Evolutionary conservation across 495 filamentous ascomycete genomes (phyloP).

Genomic region (Aspergillus steynii): DNA sequence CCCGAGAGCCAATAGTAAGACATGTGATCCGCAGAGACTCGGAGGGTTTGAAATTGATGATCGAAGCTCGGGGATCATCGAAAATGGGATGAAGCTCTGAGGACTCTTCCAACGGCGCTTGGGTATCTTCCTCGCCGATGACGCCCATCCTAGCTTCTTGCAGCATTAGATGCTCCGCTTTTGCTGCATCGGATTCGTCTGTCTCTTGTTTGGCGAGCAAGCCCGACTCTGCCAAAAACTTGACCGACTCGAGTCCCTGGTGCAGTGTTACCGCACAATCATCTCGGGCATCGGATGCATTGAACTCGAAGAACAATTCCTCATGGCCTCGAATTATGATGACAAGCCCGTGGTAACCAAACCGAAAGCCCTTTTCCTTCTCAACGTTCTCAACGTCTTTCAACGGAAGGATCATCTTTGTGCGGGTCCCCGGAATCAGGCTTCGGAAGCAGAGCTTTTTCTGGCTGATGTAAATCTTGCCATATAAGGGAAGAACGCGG

Average conservation of each 20-base stretch:
- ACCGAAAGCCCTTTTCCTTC: slow-evolving; percentile 92
- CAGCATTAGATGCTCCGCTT: slow-evolving; percentile 78
- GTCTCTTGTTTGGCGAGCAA: slow-evolving; percentile 68
- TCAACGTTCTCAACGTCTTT: slow-evolving; percentile 92
- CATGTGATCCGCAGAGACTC: slow-evolving; percentile 86
- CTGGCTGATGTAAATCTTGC: slow-evolving; percentile 93
- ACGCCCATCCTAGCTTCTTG: slow-evolving; percentile 72
- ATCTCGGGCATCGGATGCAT: slow-evolving; percentile 71
- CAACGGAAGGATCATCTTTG: slow-evolving; percentile 88
- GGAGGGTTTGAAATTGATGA: slow-evolving; percentile 90
- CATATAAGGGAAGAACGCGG: slow-evolving; percentile 88
- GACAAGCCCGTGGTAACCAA: slow-evolving; percentile 89
- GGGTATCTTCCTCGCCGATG: slow-evolving; percentile 57
- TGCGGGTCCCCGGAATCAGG: slow-evolving; percentile 83
- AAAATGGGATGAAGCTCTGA: slow-evolving; percentile 68
- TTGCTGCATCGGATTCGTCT: slow-evolving; percentile 72
- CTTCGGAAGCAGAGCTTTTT: slow-evolving; percentile 94
- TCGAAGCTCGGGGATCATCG: slow-evolving; percentile 87
- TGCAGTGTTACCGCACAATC: slow-evolving; percentile 84
- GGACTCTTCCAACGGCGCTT: slow-evolving; percentile 37
- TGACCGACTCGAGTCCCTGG: slow-evolving; percentile 69
- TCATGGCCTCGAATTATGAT: slow-evolving; percentile 92
- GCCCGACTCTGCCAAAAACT: slow-evolving; percentile 71
- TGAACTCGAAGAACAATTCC: slow-evolving; percentile 96
- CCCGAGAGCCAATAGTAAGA: slow-evolving; percentile 91